Percentiles rank a stretch among this genome's conserved stretches.
These are phyloP conservation scores for Anthracocystis panici-leucophaei DNA, from an alignment of 1,284 basidiomycete genomes.

Conservation along the genomic window DNA sequence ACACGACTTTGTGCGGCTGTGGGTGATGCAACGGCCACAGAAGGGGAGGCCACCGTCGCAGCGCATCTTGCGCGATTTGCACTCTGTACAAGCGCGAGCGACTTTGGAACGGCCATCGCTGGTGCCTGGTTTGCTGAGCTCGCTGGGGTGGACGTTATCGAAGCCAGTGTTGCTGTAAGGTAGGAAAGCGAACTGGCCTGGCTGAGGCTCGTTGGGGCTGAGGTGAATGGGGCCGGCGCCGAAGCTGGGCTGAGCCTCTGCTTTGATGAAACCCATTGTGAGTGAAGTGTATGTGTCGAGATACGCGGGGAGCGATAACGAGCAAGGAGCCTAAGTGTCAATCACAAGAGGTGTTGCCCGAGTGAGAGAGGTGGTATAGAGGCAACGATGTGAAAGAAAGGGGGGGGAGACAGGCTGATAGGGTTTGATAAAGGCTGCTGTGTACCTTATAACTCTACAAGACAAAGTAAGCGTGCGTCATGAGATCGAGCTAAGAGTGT, in stretches of 20 bases:
- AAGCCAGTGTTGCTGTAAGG: slow-evolving; percentile 44
- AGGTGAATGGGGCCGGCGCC: slow-evolving; percentile 29
- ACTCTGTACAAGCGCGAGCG: slow-evolving; percentile 51
- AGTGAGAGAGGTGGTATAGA: neutral
- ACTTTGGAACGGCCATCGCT: slow-evolving; percentile 53
- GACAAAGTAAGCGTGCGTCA: slow-evolving; percentile 4
- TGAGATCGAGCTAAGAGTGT: slow-evolving; percentile 1
- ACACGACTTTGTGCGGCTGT: slow-evolving; percentile 56
- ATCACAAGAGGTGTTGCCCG: neutral
- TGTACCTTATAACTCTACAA: slow-evolving; percentile 5
- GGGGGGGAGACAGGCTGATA: neutral
- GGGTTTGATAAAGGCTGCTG: neutral
- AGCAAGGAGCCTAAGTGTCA: neutral
- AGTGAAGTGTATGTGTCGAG: neutral
- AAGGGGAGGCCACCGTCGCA: slow-evolving; percentile 57
- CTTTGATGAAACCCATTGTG: slow-evolving; percentile 54
- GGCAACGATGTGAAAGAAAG: neutral
- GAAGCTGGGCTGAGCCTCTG: slow-evolving; percentile 41
- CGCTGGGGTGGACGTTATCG: slow-evolving; percentile 47
- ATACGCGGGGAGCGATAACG: neutral
- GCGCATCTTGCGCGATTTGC: slow-evolving; percentile 57
- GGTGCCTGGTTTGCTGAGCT: slow-evolving; percentile 44
- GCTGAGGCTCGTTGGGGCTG: slow-evolving; percentile 35
- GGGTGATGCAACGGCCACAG: slow-evolving; percentile 53
- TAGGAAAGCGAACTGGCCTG: slow-evolving; percentile 48